Evolutionary conservation across 2,329 filamentous ascomycete species (phyloP), one percentile per base, ranked within the genome.

Genomic region (Escovopsis sp.): DNA sequence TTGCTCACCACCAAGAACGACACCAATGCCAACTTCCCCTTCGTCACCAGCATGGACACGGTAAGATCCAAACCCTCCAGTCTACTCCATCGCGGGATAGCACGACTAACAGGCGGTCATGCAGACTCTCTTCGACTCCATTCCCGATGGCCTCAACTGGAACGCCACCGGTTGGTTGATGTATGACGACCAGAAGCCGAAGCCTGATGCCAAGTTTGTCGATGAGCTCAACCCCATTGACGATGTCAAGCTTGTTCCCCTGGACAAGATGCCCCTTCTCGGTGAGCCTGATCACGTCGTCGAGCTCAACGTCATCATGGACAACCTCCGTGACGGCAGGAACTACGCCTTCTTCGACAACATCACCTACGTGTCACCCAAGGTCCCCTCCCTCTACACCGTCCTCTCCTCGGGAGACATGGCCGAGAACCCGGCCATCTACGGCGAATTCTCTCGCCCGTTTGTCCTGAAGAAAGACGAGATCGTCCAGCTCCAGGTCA

Each of bases 371-470:
- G 68, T 70, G 4, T 37, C 58, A 0, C 83, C 81, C 33, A 82
- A 83, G 51, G 84, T 92, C 0, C 86, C 85, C 0, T 76, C 79
- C 0, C 64, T 93, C 0, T 92, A 86, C 62, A 84, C 79, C 1
- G 82, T 69, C 1, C 63, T 92, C 4, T 74, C 72, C 0, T 57
- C 73, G 2, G 73, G 72, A 13, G 58, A 81, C 34, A 58, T 66
- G 14, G 70, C 73, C 12, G 63, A 62, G 2, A 64, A 83, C 41
- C 61, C 74, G 0, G 43, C 51, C 2, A 58, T 85, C 4, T 86
- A 86, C 49, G 79, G 80, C 21, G 60, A 64, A 14, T 72, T 71
- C 52, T 75, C 77, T 0, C 68, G 82, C 46, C 57, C 75, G 1
- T 70, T 84, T 45, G 65, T 92, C 3, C 66, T 92, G 11, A 62